Percentiles rank a stretch among this genome's conserved stretches.
Evolutionary conservation across 345 rosid species (phyloP).

Genomic region (Leavenworthia alabamica): DNA sequence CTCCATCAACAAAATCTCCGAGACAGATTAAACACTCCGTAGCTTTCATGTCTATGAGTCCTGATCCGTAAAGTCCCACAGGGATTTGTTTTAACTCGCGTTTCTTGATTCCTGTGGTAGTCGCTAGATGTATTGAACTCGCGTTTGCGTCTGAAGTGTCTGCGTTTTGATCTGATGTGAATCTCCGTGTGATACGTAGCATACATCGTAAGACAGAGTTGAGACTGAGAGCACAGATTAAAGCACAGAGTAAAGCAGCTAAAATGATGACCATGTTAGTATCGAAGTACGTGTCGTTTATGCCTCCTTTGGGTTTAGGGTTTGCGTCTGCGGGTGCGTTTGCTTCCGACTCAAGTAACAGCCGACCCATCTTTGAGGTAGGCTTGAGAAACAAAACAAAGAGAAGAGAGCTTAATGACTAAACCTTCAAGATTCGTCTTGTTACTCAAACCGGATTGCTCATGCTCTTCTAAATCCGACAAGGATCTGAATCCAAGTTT

Average conservation of each 20-base stretch:
- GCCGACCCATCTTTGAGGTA: conserved; percentile 19
- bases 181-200: conserved; percentile 48
- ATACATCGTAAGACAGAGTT: conserved; percentile 59
- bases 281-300: conserved; percentile 42
- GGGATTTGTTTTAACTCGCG: conserved; percentile 55
- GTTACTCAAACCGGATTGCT: background rate
- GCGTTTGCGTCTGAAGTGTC: conserved; percentile 12
- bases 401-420: background rate
- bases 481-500: conserved; percentile 1
- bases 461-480: background rate
- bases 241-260: conserved; percentile 59
- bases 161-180: conserved; percentile 26
- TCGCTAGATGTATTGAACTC: conserved; percentile 8
- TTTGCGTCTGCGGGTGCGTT: conserved; percentile 6
- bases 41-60: conserved; percentile 34
- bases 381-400: background rate
- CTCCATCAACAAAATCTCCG: conserved; percentile 60
- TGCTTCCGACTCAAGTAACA: conserved; percentile 22
- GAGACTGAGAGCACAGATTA: conserved; percentile 59
- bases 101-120: conserved; percentile 47
- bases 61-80: conserved; percentile 36
- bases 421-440: conserved; percentile 14
- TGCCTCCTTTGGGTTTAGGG: conserved; percentile 15
- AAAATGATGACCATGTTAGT: conserved; percentile 73
- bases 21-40: conserved; percentile 73